Conservation (phyloP, 148 eudicot species). For the Spergularia marina region DNA sequence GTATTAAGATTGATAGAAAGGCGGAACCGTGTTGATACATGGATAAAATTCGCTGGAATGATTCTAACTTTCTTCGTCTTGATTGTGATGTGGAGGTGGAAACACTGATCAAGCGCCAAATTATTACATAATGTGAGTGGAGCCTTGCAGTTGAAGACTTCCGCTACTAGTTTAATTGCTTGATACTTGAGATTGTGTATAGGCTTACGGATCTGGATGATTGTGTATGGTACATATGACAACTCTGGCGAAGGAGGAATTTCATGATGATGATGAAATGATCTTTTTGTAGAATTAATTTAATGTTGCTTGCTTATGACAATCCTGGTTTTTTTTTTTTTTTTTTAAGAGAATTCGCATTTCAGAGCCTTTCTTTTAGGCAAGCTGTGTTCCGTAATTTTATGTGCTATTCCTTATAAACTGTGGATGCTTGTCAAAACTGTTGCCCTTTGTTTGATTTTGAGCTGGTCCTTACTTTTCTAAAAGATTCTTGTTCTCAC, state of each 20-base stretch:
- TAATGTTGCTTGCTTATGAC: not conserved
- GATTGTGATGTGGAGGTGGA: constrained; percentile 77
- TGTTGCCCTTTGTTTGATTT: no score
- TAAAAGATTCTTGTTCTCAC: no score
- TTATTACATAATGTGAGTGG: not conserved
- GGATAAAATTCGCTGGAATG: constrained; percentile 89
- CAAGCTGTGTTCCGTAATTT: no score
- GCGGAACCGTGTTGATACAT: constrained; percentile 71
- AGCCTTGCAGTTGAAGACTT: not conserved
- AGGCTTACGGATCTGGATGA: not conserved
- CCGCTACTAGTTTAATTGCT: not conserved
- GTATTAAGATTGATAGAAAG: constrained; percentile 75
- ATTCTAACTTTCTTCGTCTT: constrained; percentile 56
- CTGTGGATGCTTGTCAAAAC: no score
- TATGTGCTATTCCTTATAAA: no score
- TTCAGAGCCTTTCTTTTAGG: no score
- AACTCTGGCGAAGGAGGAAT: not conserved
- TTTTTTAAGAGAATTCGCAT: no score
- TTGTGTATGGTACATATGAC: not conserved
- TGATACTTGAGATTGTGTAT: not conserved
- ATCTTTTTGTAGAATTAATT: not conserved
- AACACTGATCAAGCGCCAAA: constrained; percentile 31
- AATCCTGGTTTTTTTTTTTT: no score
- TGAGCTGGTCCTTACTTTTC: no score
- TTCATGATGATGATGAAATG: no score